phyloP scores from a whole-genome alignment of 148 eudicot species.

The Agrostemma githago region DNA sequence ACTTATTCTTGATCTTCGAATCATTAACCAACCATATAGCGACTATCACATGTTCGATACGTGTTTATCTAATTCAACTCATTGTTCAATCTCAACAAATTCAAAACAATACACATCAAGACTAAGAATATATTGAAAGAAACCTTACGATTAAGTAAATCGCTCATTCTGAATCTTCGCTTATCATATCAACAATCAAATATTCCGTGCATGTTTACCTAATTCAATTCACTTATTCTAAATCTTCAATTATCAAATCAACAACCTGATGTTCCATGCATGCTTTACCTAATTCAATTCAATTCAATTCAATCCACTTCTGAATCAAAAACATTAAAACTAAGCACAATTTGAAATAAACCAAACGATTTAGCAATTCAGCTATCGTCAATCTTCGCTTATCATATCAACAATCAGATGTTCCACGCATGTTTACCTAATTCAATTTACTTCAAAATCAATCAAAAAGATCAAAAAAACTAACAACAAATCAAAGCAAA shows the following conservation, averaged over 20 bases:
- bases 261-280: too few relatives aligned
- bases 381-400: not conserved
- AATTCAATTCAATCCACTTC: too few relatives aligned
- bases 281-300: not conserved
- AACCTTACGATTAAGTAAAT: conserved; percentile 35
- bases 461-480: not conserved
- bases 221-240: not conserved
- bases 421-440: not conserved
- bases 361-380: conserved; percentile 29
- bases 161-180: not conserved
- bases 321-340: not conserved
- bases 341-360: conserved; percentile 1
- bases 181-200: not conserved
- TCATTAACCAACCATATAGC: not conserved
- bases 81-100: too few relatives aligned
- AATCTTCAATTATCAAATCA: too few relatives aligned
- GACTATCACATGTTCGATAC: too few relatives aligned
- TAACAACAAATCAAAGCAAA: conserved; percentile 7
- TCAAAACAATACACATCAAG: too few relatives aligned
- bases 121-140: not conserved
- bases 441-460: not conserved
- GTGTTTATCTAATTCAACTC: too few relatives aligned
- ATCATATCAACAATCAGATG: not conserved
- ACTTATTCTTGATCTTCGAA: not conserved
- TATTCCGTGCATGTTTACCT: not conserved